phyloP scores from a whole-genome alignment of 768 basidiomycete species.

The Boletus edulis region DNA sequence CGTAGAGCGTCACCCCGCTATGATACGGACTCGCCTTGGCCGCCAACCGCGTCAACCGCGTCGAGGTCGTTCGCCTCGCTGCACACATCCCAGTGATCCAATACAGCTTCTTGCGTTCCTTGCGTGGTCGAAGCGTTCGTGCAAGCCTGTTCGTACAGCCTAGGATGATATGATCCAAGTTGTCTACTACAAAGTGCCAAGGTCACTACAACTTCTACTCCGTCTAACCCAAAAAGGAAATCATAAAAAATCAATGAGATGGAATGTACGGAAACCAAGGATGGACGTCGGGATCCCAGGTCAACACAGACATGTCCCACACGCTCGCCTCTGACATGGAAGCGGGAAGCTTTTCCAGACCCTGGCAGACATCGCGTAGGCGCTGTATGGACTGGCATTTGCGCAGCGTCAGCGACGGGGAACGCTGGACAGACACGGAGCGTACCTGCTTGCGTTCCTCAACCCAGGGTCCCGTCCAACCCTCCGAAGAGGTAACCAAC shows the following conservation, averaged over 20 bases:
- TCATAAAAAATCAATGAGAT: neutral
- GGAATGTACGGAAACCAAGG: conserved; percentile 51
- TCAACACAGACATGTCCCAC: conserved; percentile 42
- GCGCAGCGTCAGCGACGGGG: neutral
- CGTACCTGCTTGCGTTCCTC: conserved; percentile 46
- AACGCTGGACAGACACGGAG: neutral
- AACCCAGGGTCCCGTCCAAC: conserved; percentile 47
- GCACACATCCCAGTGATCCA: conserved; percentile 18
- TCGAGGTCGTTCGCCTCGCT: conserved; percentile 25
- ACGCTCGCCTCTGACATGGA: conserved; percentile 28
- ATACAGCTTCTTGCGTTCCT: too few relatives aligned
- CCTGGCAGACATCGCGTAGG: conserved; percentile 37
- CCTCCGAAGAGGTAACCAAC: conserved; percentile 30
- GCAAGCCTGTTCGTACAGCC: too few relatives aligned
- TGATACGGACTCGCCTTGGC: conserved; percentile 45
- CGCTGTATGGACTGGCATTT: conserved; percentile 39
- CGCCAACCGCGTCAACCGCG: conserved; percentile 33
- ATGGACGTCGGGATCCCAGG: conserved; percentile 47
- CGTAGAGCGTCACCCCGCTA: conserved; percentile 41
- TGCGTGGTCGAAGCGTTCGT: too few relatives aligned
- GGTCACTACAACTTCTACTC: too few relatives aligned
- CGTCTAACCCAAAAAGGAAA: neutral
- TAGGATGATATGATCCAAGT: too few relatives aligned
- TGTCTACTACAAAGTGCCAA: too few relatives aligned
- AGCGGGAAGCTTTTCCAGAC: conserved; percentile 38